Percentiles rank a stretch among this genome's conserved stretches.
Evolutionary conservation across 345 rosid genomes (phyloP).

Genomic region (Sisymbrium altissimum): DNA sequence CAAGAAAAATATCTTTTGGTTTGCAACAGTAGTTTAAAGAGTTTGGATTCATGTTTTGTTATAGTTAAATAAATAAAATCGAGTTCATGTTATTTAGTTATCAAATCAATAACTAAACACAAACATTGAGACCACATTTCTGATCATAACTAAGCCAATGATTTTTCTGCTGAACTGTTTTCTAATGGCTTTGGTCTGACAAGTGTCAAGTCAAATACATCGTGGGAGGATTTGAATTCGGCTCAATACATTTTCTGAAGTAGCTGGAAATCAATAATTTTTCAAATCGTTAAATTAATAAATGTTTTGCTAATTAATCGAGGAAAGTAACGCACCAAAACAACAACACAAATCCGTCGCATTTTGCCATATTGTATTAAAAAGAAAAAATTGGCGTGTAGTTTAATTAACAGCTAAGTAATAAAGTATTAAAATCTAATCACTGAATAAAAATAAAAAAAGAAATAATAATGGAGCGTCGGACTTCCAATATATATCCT

Average conservation of each 20-base stretch:
- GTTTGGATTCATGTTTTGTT: neutral
- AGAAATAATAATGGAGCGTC: slow-evolving; percentile 3
- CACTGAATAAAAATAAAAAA: neutral
- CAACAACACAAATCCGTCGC: neutral
- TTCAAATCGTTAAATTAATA: neutral
- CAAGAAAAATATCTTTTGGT: too few relatives aligned
- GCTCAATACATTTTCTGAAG: neutral
- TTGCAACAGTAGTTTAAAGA: too few relatives aligned
- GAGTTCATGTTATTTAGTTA: neutral
- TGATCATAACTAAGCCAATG: neutral
- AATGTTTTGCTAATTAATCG: neutral
- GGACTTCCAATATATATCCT: neutral
- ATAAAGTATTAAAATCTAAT: neutral
- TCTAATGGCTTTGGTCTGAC: neutral
- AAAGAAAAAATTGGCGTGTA: neutral
- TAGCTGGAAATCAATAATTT: neutral
- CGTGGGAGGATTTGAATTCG: neutral
- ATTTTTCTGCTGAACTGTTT: neutral
- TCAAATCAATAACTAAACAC: neutral
- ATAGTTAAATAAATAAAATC: too few relatives aligned
- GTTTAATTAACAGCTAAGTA: neutral
- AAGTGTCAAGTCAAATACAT: neutral
- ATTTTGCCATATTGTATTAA: neutral
- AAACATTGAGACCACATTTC: neutral
- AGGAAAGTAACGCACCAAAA: neutral